Evolutionary conservation across 2,329 filamentous ascomycete genomes (phyloP).

Genomic region (Stagonosporopsis tanaceti): DNA sequence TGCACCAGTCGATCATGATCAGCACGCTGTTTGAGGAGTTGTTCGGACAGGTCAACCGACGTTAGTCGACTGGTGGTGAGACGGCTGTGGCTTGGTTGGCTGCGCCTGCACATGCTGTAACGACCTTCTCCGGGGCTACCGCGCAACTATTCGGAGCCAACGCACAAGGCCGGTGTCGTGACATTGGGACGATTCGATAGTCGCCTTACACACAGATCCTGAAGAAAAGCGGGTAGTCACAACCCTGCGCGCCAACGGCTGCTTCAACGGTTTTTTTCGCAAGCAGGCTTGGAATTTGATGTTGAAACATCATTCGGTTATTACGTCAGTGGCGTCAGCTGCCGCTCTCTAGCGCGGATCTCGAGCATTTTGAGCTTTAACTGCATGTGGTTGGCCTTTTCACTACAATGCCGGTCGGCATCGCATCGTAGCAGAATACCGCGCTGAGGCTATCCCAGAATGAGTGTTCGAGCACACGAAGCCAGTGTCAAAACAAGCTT

Average conservation of each 20-base stretch:
- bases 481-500: background rate
- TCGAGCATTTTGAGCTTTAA: background rate
- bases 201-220: background rate
- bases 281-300: constrained; percentile 15
- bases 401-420: background rate
- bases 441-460: background rate
- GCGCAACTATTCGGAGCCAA: background rate
- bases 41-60: constrained; percentile 2
- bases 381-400: background rate
- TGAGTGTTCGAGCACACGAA: background rate
- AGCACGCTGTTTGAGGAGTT: background rate
- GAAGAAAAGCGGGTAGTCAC: background rate
- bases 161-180: background rate
- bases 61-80: background rate
- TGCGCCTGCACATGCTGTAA: background rate
- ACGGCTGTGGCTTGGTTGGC: constrained; percentile 4
- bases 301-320: constrained; percentile 17
- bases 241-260: background rate
- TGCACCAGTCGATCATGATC: constrained; percentile 5
- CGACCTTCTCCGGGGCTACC: constrained; percentile 7
- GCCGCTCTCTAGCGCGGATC: constrained; percentile 7
- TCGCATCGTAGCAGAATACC: background rate
- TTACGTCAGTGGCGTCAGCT: constrained; percentile 19
- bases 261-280: background rate
- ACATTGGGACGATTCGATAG: background rate